Evolutionary conservation across 495 filamentous ascomycete genomes (phyloP).

Genomic region (Aspergillus sclerotioniger): DNA sequence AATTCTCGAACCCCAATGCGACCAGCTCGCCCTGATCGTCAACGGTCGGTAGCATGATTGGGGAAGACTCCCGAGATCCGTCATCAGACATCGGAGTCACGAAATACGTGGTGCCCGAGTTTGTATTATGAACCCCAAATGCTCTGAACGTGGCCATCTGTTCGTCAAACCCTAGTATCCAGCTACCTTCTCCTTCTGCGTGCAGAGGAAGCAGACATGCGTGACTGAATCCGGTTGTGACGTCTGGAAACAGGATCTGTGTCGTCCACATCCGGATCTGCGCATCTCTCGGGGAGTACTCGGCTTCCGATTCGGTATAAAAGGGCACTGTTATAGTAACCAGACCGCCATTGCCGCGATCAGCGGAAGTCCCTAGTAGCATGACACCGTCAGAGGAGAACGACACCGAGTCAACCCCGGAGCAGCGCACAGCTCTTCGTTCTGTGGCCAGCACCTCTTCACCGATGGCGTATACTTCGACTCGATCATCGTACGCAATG

Average conservation of each 20-base stretch:
- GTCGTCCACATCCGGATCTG: conserved; percentile 84
- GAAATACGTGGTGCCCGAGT: conserved; percentile 78
- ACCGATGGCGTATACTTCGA: conserved; percentile 78
- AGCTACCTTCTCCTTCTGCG: conserved; percentile 68
- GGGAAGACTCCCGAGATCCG: conserved; percentile 44
- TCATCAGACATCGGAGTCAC: conserved; percentile 58
- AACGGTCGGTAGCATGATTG: conserved; percentile 66
- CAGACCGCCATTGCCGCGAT: conserved; percentile 61
- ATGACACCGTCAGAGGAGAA: conserved; percentile 85
- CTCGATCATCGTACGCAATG: conserved; percentile 80
- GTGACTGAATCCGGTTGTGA: conserved; percentile 71
- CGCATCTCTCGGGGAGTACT: conserved; percentile 56
- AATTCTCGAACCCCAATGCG: conserved; percentile 70
- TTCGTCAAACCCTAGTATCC: conserved; percentile 78
- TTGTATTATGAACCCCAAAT: conserved; percentile 68
- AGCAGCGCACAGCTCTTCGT: conserved; percentile 77
- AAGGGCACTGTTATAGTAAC: conserved; percentile 81
- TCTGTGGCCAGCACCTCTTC: conserved; percentile 62
- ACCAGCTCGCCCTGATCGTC: conserved; percentile 69
- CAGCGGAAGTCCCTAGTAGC: conserved; percentile 75
- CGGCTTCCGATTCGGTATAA: conserved; percentile 51
- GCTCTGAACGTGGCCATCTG: conserved; percentile 75
- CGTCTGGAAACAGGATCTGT: conserved; percentile 81
- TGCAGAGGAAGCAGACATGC: conserved; percentile 69
- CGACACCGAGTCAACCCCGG: conserved; percentile 69